phyloP scores from a whole-genome alignment of 805 yeast species.

The Hyphopichia homilentoma region DNA sequence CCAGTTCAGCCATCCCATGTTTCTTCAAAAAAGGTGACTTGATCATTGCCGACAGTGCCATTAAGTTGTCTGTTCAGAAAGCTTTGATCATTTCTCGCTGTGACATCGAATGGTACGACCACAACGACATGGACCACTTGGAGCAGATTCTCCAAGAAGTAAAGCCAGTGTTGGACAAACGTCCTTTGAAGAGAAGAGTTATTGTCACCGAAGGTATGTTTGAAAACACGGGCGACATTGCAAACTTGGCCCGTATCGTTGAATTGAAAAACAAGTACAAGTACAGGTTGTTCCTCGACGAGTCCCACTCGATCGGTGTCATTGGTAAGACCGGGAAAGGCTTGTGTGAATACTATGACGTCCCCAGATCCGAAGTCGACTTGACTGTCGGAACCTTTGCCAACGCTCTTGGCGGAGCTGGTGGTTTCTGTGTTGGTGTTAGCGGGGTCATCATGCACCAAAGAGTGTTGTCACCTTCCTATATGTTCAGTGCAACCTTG shows the following conservation, averaged over 20 bases:
- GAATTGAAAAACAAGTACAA: conserved; percentile 78
- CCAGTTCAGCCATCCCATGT: conserved; percentile 86
- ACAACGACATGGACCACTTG: conserved; percentile 82
- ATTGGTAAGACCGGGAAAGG: conserved; percentile 87
- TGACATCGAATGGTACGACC: conserved; percentile 77
- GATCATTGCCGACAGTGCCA: conserved; percentile 80
- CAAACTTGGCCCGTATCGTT: conserved; percentile 63
- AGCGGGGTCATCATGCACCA: conserved; percentile 85
- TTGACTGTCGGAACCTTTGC: conserved; percentile 88
- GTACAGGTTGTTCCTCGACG: conserved; percentile 85
- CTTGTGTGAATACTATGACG: conserved; percentile 64
- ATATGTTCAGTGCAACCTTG: conserved; percentile 89
- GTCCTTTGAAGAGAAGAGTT: conserved; percentile 81
- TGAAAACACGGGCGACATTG: conserved; percentile 76
- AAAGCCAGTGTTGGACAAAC: conserved; percentile 52
- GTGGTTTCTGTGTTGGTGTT: conserved; percentile 92
- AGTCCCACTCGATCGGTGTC: conserved; percentile 80
- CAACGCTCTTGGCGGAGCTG: conserved; percentile 74
- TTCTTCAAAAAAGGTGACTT: conserved; percentile 94
- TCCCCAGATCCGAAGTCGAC: conserved; percentile 72
- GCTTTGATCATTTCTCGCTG: conserved; percentile 86
- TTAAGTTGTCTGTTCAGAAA: conserved; percentile 75
- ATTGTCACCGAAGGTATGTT: conserved; percentile 90
- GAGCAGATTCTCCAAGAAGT: conserved; percentile 63
- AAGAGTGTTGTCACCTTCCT: conserved; percentile 83